These are phyloP conservation scores for Phytopythium mirpurense DNA, from an alignment of 352 stramenopile species.

Conservation along the genomic window DNA sequence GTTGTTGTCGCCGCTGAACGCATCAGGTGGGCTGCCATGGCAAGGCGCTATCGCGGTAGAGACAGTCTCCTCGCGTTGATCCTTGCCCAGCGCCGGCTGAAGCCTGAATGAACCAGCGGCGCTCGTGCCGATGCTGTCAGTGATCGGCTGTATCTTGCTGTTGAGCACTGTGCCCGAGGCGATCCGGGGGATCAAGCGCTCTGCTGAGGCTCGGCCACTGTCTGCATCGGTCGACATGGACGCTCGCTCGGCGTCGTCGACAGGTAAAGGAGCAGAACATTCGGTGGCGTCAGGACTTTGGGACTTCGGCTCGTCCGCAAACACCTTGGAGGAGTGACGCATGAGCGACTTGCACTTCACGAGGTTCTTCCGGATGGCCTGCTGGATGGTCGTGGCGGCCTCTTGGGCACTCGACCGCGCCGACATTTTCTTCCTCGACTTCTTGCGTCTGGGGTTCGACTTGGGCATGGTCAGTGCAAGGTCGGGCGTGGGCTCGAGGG, in stretches of 20 bases:
- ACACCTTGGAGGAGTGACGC: slow-evolving; percentile 36
- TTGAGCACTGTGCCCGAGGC: not conserved
- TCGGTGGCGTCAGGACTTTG: no score
- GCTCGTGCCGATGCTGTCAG: no score
- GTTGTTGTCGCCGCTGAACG: not conserved
- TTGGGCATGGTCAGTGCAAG: slow-evolving; percentile 12
- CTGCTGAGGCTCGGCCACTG: not conserved
- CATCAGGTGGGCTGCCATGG: not conserved
- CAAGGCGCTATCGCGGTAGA: not conserved
- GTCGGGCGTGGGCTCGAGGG: not conserved
- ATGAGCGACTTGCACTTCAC: slow-evolving; percentile 32
- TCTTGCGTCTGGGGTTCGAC: slow-evolving; percentile 2
- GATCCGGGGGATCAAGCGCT: not conserved
- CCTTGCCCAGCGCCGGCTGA: not conserved
- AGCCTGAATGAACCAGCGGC: not conserved
- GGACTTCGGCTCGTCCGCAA: slow-evolving; percentile 16
- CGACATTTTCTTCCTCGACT: slow-evolving; percentile 8
- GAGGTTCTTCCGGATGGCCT: slow-evolving; percentile 39
- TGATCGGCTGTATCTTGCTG: slow-evolving; percentile 4
- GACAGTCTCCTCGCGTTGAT: not conserved
- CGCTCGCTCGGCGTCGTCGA: not conserved
- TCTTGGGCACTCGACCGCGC: slow-evolving; percentile 12
- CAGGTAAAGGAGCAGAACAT: not conserved
- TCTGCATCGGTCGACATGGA: not conserved
- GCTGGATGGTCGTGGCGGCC: slow-evolving; percentile 38